These are phyloP conservation scores for Trypethelium eluteriae DNA, from an alignment of 495 filamentous ascomycete genomes.

Conservation along the genomic window DNA sequence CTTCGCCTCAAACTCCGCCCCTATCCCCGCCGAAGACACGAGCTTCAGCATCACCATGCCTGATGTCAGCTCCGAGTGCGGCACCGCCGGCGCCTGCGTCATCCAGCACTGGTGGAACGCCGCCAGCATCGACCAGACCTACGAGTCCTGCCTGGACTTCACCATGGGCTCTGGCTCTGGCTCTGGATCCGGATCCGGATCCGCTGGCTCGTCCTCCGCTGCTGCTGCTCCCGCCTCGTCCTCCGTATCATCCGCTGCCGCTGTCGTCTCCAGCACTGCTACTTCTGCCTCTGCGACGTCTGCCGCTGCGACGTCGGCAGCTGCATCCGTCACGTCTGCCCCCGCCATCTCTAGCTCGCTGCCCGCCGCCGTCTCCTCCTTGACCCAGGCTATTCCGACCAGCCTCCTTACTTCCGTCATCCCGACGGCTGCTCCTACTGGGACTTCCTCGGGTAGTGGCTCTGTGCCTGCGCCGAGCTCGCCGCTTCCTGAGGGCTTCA, in stretches of 20 bases:
- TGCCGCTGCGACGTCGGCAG: slow-evolving; percentile 9
- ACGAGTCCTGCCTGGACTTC: slow-evolving; percentile 68
- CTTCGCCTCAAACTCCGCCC: slow-evolving; percentile 46
- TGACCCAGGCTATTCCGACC: not conserved
- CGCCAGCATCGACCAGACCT: slow-evolving; percentile 57
- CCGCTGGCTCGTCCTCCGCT: slow-evolving; percentile 30
- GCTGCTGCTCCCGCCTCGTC: slow-evolving; percentile 18
- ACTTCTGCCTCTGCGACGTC: slow-evolving; percentile 12
- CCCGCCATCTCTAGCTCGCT: not conserved
- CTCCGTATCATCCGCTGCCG: not conserved
- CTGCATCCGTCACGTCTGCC: not conserved
- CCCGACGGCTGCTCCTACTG: not conserved
- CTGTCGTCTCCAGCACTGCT: slow-evolving; percentile 13
- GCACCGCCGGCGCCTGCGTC: slow-evolving; percentile 54
- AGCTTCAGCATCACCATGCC: slow-evolving; percentile 62
- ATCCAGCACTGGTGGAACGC: slow-evolving; percentile 68
- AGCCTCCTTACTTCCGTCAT: slow-evolving; percentile 4
- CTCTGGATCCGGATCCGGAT: slow-evolving; percentile 31
- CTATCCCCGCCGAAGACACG: slow-evolving; percentile 50
- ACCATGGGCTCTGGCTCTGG: slow-evolving; percentile 38
- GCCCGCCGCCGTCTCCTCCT: not conserved
- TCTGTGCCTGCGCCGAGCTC: not conserved
- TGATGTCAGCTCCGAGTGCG: slow-evolving; percentile 50
- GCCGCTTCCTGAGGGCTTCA: not conserved
- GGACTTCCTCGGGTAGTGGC: not conserved